Evolutionary conservation across 2,329 filamentous ascomycete genomes (phyloP), one percentile per base, ranked within the genome.

Genomic region (Talaromyces sp.): DNA sequence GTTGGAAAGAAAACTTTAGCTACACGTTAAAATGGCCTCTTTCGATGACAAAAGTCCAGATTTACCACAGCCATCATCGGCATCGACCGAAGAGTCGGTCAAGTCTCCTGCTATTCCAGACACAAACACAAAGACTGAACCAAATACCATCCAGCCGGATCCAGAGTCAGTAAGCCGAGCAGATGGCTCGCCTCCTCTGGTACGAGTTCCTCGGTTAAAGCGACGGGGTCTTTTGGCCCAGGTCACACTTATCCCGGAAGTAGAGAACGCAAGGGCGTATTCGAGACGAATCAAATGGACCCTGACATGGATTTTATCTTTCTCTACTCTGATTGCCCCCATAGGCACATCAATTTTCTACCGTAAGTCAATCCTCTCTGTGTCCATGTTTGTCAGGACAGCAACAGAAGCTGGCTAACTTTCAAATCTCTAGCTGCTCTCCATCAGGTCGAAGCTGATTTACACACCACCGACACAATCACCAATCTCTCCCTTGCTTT

Each of bases 321-420:
- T 93, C 17, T 90, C 91, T 1, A 91, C 86, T 1, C 86, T 88
- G 14, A 89, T 86, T 0, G 90, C 89, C 0, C 93, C 93, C 0
- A 85, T 96, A 78, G 93, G 93, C 0, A 93, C 89, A 29, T 85
- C 89, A 1, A 92, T 96, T 58, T 86, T 96, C 59, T 88, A 93
- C 67, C 91, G 89, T 90, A 75, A 75, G 49, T 43, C 4, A 46
- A 19, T 9, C 17, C 13, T 9, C 21, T 52, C 14, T 17, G 8
- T 9, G 11, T 29, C 26, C 19, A 9, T 3, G 14, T 8, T 29
- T 21, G 6, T 17, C 21, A 19, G 49, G 21, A 52, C 31, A 29
- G 49, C 43, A 46, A 13, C 9, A 46, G n/a, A 46, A 46, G 19
- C 10, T n/a, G 3, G 13, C 51, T 53, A 29, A 53, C 26, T 9